Evolutionary conservation across 2,329 filamentous ascomycete genomes (phyloP).

Genomic region (Gremmenia infestans): DNA sequence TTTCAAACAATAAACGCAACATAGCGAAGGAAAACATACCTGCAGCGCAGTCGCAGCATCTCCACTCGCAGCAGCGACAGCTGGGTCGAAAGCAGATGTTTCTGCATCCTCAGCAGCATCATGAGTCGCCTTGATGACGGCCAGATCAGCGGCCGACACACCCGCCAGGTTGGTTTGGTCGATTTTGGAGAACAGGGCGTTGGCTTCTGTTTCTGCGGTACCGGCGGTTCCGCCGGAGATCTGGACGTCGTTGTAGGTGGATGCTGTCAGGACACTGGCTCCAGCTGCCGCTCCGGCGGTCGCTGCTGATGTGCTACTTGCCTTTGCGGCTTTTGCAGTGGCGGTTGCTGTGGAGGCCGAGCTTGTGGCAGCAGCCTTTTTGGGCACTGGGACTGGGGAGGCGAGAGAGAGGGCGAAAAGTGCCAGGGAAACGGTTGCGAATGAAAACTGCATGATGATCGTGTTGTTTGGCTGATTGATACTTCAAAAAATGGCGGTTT

Average conservation of each 20-base stretch:
- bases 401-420: conserved; percentile 27
- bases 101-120: conserved; percentile 50
- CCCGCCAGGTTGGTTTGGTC: conserved; percentile 39
- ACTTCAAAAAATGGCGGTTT: conserved; percentile 2
- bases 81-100: conserved; percentile 47
- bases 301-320: conserved; percentile 3
- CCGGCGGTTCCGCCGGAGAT: conserved; percentile 44
- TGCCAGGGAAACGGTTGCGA: conserved; percentile 24
- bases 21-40: conserved; percentile 24
- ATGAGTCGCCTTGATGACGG: conserved; percentile 47
- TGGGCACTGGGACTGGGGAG: conserved; percentile 27
- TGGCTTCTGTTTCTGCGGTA: conserved; percentile 40
- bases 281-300: conserved; percentile 12
- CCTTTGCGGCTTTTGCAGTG: conserved; percentile 7
- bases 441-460: conserved; percentile 34
- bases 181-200: conserved; percentile 35
- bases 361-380: conserved; percentile 2
- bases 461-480: conserved; percentile 3
- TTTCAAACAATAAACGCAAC: not conserved
- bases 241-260: conserved; percentile 41
- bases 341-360: conserved; percentile 8
- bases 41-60: conserved; percentile 44
- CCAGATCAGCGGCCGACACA: conserved; percentile 43
- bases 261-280: conserved; percentile 31
- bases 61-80: conserved; percentile 44